Evolutionary conservation across 2,329 filamentous ascomycete species (phyloP).

Genomic region (Ophiosphaerella korrae): DNA sequence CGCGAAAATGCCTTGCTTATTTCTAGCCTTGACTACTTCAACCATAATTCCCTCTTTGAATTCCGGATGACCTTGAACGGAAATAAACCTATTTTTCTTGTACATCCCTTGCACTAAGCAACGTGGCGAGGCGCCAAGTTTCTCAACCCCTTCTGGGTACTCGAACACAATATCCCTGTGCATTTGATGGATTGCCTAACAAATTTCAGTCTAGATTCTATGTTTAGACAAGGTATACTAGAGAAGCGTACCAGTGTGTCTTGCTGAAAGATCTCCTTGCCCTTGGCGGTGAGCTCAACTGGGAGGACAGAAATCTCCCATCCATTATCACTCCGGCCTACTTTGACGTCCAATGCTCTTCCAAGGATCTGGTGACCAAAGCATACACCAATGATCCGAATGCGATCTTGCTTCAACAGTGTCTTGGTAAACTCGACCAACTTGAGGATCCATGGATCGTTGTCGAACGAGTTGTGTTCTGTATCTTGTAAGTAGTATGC

Average conservation of each 20-base stretch:
- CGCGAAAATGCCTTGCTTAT: conserved; percentile 69
- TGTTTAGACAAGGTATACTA: not conserved
- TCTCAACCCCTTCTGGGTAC: conserved; percentile 65
- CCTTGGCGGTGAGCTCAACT: conserved; percentile 69
- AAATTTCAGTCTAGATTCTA: conserved; percentile 1
- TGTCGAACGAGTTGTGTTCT: conserved; percentile 75
- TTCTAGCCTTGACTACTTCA: conserved; percentile 69
- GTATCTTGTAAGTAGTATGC: conserved; percentile 26
- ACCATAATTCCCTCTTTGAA: conserved; percentile 74
- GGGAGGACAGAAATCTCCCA: conserved; percentile 83
- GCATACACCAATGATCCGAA: conserved; percentile 79
- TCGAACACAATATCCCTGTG: conserved; percentile 76
- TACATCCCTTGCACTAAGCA: conserved; percentile 86
- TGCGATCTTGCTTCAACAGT: conserved; percentile 64
- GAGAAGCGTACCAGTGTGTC: conserved; percentile 61
- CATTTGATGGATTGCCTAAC: conserved; percentile 79
- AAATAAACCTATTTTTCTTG: conserved; percentile 66
- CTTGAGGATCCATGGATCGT: conserved; percentile 75
- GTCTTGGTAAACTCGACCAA: conserved; percentile 71
- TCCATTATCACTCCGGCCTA: conserved; percentile 69
- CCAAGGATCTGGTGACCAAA: conserved; percentile 88
- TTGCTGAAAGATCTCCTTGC: conserved; percentile 72
- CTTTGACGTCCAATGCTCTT: conserved; percentile 70
- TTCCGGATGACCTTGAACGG: conserved; percentile 87
- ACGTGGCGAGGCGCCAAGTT: conserved; percentile 66